Conservation (phyloP, 1,284 basidiomycete species). For the Gomphus sp. region DNA sequence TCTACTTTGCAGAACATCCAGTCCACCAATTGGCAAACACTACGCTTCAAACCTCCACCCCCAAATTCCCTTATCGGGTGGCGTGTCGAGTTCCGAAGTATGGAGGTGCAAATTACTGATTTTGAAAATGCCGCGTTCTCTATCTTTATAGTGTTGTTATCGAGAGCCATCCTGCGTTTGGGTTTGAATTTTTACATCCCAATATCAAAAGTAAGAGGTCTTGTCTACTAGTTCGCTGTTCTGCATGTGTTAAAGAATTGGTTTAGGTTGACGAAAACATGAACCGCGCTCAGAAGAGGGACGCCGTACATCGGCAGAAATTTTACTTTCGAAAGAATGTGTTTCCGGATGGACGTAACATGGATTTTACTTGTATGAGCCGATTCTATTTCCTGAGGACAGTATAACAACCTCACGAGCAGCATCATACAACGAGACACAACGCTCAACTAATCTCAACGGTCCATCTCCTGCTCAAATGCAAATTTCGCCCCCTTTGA, state of each 20-base stretch:
- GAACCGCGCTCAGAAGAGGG: conserved; percentile 78
- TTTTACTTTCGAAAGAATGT: conserved; percentile 92
- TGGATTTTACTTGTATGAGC: neutral
- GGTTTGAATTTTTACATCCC: conserved; percentile 95
- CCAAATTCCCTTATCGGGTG: conserved; percentile 90
- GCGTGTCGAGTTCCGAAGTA: conserved; percentile 97
- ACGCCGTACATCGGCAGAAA: conserved; percentile 64
- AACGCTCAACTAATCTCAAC: neutral
- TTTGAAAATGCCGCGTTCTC: conserved; percentile 98
- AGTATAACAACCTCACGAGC: neutral
- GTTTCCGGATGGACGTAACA: conserved; percentile 44
- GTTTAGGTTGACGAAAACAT: conserved; percentile 94
- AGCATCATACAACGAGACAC: neutral
- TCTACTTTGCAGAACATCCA: conserved; percentile 71
- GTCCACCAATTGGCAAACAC: conserved; percentile 99
- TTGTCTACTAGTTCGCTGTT: neutral
- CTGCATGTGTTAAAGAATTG: neutral
- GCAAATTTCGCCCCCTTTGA: conserved; percentile 12
- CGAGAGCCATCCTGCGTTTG: conserved; percentile 86
- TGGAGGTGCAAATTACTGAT: conserved; percentile 99
- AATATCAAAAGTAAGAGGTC: conserved; percentile 71
- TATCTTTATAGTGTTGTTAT: conserved; percentile 90
- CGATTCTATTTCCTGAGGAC: neutral
- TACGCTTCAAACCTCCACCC: conserved; percentile 97
- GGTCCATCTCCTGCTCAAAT: neutral